Evolutionary conservation across 805 yeast genomes (phyloP), one percentile per base, ranked within the genome.

Genomic region (Lachancea meyersii): DNA sequence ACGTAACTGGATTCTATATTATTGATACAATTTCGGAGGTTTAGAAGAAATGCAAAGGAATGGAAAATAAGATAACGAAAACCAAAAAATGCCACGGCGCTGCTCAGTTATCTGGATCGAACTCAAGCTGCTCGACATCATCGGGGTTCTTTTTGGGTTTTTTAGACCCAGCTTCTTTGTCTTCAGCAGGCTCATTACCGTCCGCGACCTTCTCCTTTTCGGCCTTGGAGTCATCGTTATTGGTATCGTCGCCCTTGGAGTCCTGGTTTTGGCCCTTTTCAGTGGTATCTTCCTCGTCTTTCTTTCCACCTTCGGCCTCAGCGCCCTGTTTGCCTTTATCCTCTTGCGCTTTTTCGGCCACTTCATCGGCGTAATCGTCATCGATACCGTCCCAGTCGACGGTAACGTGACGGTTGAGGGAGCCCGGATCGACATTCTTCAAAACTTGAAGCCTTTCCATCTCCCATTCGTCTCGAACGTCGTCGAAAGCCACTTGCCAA

Each of bases 401-500:
- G 9, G 62, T 53, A 38, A 81, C 72, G 38, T 69, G 60, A 38
- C 79, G 65, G 41, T 62, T 38, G 59, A 65, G 24, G 71, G 63
- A 61, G 73, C 70, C 51, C 16, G 52, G 58, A 64, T 86, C 95
- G 13, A 89, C 78, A 58, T 87, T 87, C 57, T 84, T 83, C 63
- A 88, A 69, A 43, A 86, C 78, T 47, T 78, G 71, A 38, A 72
- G 74, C 56, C 80, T 78, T 61, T 87, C 96, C 41, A 70, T 69
- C 41, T 64, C 61, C 97, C 97, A 89, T 40, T 73, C 76, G 27
- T 72, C 75, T 53, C 75, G 76, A 40, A 84, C 86, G 59, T 83
- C 86, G 51, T 78, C 82, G 57, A 84, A 89, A 1, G 93, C 95
- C 42, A 75, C 70, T 50, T 74, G 77, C 86, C 91, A 88, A 18